These are phyloP conservation scores for Eucalyptus camaldulensis DNA, from an alignment of 345 rosid species.

Conservation along the genomic window DNA sequence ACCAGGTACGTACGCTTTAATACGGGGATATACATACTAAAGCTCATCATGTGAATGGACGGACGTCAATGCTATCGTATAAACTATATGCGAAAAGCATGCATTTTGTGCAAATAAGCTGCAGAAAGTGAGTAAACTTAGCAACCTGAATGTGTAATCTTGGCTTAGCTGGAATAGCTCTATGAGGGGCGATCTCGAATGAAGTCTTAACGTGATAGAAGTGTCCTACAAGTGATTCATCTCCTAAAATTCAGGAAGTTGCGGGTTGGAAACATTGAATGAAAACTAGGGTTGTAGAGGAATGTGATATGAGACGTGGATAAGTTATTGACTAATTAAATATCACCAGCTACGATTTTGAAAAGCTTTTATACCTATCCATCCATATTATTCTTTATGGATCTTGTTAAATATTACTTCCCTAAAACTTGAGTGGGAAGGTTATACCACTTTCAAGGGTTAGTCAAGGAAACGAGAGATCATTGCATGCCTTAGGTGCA, in stretches of 20 bases:
- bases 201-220: not conserved
- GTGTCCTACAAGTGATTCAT: not conserved
- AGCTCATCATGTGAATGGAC: not conserved
- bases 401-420: not conserved
- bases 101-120: not conserved
- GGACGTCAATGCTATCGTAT: not conserved
- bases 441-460: not conserved
- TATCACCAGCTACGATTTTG: not conserved
- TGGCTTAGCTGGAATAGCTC: not conserved
- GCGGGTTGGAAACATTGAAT: not conserved
- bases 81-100: not conserved
- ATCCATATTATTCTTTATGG: not conserved
- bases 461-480: not conserved
- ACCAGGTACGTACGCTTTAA: conserved; percentile 36
- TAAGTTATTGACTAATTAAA: not conserved
- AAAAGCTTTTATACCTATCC: not conserved
- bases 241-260: not conserved
- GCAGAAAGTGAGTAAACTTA: not conserved
- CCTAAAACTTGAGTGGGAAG: not conserved
- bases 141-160: not conserved
- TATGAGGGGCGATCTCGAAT: not conserved
- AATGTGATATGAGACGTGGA: not conserved
- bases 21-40: not conserved
- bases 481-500: not conserved
- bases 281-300: not conserved